Base-by-base conservation (phyloP, 169 alveolate species). In the Cryptosporidium xiaoi region DNA sequence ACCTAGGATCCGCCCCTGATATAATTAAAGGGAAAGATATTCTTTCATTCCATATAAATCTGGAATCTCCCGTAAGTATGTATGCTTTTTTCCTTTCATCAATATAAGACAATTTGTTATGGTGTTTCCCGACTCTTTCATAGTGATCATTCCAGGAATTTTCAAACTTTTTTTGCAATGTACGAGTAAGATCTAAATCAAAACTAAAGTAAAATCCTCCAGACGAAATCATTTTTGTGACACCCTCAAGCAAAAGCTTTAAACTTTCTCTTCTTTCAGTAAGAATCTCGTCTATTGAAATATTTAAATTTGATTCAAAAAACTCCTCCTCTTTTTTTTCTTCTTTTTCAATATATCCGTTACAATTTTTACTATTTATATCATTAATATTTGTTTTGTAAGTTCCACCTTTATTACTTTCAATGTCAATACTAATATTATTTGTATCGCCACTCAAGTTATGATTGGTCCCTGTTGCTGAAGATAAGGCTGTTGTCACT, bases 1-100 rank as follows among this genome's bases (percentile, higher is more conserved):
- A 94, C 44, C 90, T 64, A 27, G 91, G 91, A 82, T 93, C 93
- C 6, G 64, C 64, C n/a, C 71, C 71, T 13, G 87, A 56, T 13
- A 60, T 56, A 3, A 77, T 55, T 0, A 77, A 18, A 44, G 87
- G 87, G 16, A 77, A 34, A 13, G 87, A 77, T 31, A 77, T 77
- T 18, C 44, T 77, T 62, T 66, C 24, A 33, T 77, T 77, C 87
- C 87, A 77, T 6, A 77, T 77, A 51, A 77, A 77, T 16, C 87
- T 33, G 15, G 77, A 29, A 40, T 77, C 87, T 3, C 87, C 87
- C 7, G 87, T 20, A 12, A 77, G 40, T 36, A 77, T 77, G 31
- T 60, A 60, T 12, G 87, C 87, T 16, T 69, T 69, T 15, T 62
- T 77, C 24, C 53, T 60, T 6, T 27, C 34, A n/a, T 77, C 64